phyloP scores from a whole-genome alignment of 768 basidiomycete genomes.

The Pleurotus platypus region DNA sequence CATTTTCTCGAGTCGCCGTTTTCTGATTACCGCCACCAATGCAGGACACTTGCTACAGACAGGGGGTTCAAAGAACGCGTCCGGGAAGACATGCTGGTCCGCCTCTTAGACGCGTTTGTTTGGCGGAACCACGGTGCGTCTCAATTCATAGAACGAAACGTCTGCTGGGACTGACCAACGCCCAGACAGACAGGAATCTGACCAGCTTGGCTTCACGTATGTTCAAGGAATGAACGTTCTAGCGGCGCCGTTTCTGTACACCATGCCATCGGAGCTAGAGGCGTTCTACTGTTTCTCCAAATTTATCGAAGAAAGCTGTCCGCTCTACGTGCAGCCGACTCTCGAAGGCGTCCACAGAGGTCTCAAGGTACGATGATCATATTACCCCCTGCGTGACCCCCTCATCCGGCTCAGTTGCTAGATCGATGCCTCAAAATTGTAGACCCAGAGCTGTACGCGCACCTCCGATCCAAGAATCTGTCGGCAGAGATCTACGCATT shows the following conservation, averaged over 20 bases:
- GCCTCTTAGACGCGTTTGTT: slow-evolving; percentile 95
- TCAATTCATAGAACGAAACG: neutral
- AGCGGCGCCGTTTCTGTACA: slow-evolving; percentile 95
- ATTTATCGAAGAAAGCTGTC: slow-evolving; percentile 94
- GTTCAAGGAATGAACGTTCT: slow-evolving; percentile 99
- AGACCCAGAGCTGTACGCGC: slow-evolving; percentile 78
- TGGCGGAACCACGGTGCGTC: slow-evolving; percentile 85
- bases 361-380: slow-evolving; percentile 63
- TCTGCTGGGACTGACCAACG: neutral
- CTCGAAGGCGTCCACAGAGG: slow-evolving; percentile 95
- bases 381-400: neutral
- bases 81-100: slow-evolving; percentile 93
- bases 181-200: slow-evolving; percentile 70
- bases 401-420: slow-evolving; percentile 57
- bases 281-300: slow-evolving; percentile 96
- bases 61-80: slow-evolving; percentile 97
- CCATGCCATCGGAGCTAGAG: slow-evolving; percentile 96
- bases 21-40: too few species aligned
- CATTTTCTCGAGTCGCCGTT: neutral
- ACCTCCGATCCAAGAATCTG: slow-evolving; percentile 86
- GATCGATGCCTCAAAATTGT: slow-evolving; percentile 91
- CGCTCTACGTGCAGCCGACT: slow-evolving; percentile 95
- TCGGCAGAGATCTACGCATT: slow-evolving; percentile 97
- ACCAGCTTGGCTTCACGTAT: slow-evolving; percentile 89
- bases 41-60: slow-evolving; percentile 78